A percentile compares a stretch with the other conserved stretches of the same genome.
Evolutionary conservation across 2,329 filamentous ascomycete genomes (phyloP).

Genomic region (Epichloe coenophiala): DNA sequence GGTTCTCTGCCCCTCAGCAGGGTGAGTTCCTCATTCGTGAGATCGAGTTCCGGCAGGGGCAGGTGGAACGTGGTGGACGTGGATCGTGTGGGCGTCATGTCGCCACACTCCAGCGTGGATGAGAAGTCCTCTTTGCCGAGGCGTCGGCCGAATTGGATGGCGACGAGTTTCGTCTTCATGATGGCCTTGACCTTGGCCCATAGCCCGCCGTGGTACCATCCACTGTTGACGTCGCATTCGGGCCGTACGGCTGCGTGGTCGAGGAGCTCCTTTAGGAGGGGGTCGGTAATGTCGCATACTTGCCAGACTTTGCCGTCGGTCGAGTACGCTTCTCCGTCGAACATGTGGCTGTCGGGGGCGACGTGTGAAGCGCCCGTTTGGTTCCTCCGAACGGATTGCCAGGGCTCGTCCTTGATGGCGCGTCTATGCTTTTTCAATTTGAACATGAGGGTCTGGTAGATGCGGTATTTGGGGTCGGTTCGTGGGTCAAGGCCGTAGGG

Average conservation of each 20-base stretch:
- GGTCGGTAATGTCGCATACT: constrained; percentile 81
- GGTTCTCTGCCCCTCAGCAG: constrained; percentile 21
- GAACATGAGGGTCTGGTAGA: constrained; percentile 85
- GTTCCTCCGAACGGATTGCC: constrained; percentile 32
- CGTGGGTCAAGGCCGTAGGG: constrained; percentile 80
- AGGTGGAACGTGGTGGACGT: constrained; percentile 19
- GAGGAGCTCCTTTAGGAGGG: constrained; percentile 53
- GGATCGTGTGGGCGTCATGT: constrained; percentile 19
- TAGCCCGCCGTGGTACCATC: constrained; percentile 74
- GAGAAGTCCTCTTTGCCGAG: constrained; percentile 27
- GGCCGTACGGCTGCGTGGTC: constrained; percentile 45
- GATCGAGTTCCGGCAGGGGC: constrained; percentile 20
- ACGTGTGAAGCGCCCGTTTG: constrained; percentile 26
- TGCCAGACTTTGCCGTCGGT: constrained; percentile 88
- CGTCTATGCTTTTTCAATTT: constrained; percentile 46
- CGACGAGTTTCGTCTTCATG: constrained; percentile 74
- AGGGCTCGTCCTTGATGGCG: constrained; percentile 31
- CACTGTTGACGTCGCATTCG: constrained; percentile 51
- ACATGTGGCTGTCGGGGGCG: constrained; percentile 52
- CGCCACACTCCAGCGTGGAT: constrained; percentile 20
- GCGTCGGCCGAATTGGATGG: constrained; percentile 43
- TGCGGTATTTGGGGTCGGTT: constrained; percentile 57
- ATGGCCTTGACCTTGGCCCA: constrained; percentile 75
- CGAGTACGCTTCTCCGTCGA: constrained; percentile 63
- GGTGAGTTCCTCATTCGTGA: constrained; percentile 23